A percentile compares a stretch with the other conserved stretches of the same genome.
phyloP scores from a whole-genome alignment of 768 basidiomycete species.

The Nevesoporus exiguus region DNA sequence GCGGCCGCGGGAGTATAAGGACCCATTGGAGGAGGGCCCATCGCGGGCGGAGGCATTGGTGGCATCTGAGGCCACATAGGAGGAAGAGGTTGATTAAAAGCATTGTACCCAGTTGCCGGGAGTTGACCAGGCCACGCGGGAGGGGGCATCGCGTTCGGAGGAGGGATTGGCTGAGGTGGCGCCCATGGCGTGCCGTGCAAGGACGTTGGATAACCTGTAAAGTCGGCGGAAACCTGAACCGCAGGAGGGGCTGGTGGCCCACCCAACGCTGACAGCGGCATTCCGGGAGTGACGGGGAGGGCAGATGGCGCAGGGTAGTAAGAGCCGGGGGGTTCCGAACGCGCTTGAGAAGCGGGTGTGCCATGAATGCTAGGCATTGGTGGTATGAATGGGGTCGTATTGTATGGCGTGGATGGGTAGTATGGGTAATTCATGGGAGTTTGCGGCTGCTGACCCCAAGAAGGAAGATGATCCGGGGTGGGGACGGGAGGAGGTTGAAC shows the following conservation, averaged over 20 bases:
- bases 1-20: conserved; percentile 25
- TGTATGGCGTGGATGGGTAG: conserved; percentile 39
- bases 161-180: conserved; percentile 17
- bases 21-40: conserved; percentile 14
- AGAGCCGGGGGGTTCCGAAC: conserved; percentile 28
- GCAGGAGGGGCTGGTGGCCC: conserved; percentile 3
- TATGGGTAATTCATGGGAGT: conserved; percentile 36
- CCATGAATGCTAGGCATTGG: conserved; percentile 26
- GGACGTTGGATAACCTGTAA: conserved; percentile 30
- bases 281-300: conserved; percentile 25
- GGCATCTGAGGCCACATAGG: conserved; percentile 23
- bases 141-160: conserved; percentile 22
- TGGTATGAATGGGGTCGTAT: conserved; percentile 38
- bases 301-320: conserved; percentile 31
- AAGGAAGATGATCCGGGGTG: conserved; percentile 24
- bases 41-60: not conserved
- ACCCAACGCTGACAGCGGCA: conserved; percentile 6
- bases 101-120: conserved; percentile 23
- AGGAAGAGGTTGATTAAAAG: conserved; percentile 33
- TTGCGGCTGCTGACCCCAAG: conserved; percentile 36
- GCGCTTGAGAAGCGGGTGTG: conserved; percentile 23
- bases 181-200: conserved; percentile 28
- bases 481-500: conserved; percentile 38
- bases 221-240: conserved; percentile 28
- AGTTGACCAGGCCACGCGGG: conserved; percentile 19